phyloP scores from a whole-genome alignment of 2,329 filamentous ascomycete species.

The Fusarium gaditjirri region DNA sequence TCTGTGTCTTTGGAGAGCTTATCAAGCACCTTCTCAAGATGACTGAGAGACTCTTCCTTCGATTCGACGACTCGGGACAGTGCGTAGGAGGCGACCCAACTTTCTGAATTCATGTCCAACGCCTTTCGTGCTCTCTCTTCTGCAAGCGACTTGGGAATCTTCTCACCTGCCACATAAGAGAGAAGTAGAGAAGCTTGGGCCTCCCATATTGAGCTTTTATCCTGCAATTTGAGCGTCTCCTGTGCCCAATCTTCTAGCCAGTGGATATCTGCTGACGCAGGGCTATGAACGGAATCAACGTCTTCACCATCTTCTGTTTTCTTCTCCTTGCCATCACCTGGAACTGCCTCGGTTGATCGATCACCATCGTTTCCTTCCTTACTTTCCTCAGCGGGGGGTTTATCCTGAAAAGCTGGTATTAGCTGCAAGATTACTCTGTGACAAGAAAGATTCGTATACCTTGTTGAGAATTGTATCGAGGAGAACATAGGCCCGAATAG shows the following conservation, averaged over 20 bases:
- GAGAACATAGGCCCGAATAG: neutral
- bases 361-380: fast-evolving
- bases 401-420: fast-evolving
- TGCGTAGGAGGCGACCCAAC: neutral
- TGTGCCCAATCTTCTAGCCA: neutral
- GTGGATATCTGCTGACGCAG: neutral
- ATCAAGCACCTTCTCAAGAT: neutral
- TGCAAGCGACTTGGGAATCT: neutral
- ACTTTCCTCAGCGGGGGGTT: neutral
- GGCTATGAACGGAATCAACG: neutral
- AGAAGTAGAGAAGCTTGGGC: neutral
- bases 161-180: neutral
- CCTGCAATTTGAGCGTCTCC: fast-evolving
- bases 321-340: fast-evolving
- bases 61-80: neutral
- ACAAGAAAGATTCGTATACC: neutral
- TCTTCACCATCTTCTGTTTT: neutral
- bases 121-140: neutral
- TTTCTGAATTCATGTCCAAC: neutral
- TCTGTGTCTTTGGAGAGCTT: neutral
- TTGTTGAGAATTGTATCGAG: neutral
- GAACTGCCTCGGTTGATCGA: fast-evolving
- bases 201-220: neutral
- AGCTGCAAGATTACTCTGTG: fast-evolving
- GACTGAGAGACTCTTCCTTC: neutral